Conservation (phyloP, 2,329 filamentous ascomycete species). For the Penicillium brevicompactum region DNA sequence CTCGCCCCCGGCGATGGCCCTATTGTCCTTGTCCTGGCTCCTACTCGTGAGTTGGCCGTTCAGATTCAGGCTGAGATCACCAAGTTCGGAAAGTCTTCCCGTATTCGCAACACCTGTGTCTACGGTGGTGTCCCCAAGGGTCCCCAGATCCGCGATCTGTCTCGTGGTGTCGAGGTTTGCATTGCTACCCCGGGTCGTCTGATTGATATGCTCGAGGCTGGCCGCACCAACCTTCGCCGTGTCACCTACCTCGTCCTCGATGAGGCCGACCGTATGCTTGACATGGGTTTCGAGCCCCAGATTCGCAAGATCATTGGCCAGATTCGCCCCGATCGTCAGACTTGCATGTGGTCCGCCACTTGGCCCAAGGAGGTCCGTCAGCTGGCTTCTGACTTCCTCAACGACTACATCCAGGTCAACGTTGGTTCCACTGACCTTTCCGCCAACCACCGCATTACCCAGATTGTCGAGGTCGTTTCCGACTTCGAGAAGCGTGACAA, state of each 20-base stretch:
- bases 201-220: conserved; percentile 97
- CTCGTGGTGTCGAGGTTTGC: conserved; percentile 94
- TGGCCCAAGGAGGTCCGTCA: conserved; percentile 99
- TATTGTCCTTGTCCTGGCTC: conserved; percentile 93
- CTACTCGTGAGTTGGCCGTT: conserved; percentile 95
- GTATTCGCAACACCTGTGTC: conserved; percentile 97
- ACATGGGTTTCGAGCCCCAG: conserved; percentile 99
- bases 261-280: conserved; percentile 98
- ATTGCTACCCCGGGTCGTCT: conserved; percentile 97
- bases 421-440: conserved; percentile 94
- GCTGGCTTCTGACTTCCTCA: conserved; percentile 85
- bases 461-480: conserved; percentile 93
- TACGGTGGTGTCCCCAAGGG: conserved; percentile 99
- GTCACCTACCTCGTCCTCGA: conserved; percentile 98
- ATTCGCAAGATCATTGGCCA: conserved; percentile 98
- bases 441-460: conserved; percentile 96
- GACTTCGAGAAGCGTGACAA: conserved; percentile 97
- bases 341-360: conserved; percentile 99
- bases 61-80: conserved; percentile 99
- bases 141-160: conserved; percentile 91
- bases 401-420: conserved; percentile 98
- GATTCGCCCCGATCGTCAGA: conserved; percentile 97
- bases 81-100: conserved; percentile 97
- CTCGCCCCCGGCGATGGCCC: conserved; percentile 93
- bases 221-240: conserved; percentile 96